A percentile compares a stretch with the other conserved stretches of the same genome.
These are phyloP conservation scores for Carex cristatella DNA, from an alignment of 176 grass and related monocot species.

Conservation along the genomic window DNA sequence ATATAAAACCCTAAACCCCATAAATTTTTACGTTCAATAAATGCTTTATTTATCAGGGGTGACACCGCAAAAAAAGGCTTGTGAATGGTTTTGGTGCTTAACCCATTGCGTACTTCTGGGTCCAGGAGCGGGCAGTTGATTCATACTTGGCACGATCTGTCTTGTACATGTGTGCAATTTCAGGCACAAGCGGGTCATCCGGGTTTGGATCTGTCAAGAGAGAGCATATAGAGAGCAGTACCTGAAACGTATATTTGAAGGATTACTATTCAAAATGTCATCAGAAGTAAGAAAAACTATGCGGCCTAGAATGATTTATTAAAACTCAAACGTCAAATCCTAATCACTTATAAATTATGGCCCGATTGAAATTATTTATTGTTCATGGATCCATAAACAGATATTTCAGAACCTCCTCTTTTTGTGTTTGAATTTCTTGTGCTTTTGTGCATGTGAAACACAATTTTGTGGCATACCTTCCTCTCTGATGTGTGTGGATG, in stretches of 20 bases:
- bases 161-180: constrained; percentile 97
- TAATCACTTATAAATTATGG: neutral
- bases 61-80: neutral
- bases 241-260: constrained; percentile 29
- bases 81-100: constrained; percentile 20
- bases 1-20: constrained; percentile 4
- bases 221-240: constrained; percentile 70
- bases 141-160: constrained; percentile 75
- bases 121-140: constrained; percentile 80
- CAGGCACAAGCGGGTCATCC: constrained; percentile 65
- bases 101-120: constrained; percentile 89
- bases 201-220: constrained; percentile 83
- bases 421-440: neutral
- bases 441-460: neutral
- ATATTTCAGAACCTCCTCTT: neutral
- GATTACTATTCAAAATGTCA: neutral
- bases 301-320: neutral
- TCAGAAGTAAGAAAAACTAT: neutral
- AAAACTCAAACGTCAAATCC: neutral
- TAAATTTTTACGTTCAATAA: neutral
- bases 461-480: neutral
- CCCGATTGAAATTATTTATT: neutral
- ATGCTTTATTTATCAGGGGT: constrained; percentile 19
- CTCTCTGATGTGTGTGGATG: neutral
- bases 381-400: neutral